Percentiles rank a stretch among this genome's conserved stretches.
These are phyloP conservation scores for Naganishia albida DNA, from an alignment of 1,284 basidiomycete species.

Conservation along the genomic window DNA sequence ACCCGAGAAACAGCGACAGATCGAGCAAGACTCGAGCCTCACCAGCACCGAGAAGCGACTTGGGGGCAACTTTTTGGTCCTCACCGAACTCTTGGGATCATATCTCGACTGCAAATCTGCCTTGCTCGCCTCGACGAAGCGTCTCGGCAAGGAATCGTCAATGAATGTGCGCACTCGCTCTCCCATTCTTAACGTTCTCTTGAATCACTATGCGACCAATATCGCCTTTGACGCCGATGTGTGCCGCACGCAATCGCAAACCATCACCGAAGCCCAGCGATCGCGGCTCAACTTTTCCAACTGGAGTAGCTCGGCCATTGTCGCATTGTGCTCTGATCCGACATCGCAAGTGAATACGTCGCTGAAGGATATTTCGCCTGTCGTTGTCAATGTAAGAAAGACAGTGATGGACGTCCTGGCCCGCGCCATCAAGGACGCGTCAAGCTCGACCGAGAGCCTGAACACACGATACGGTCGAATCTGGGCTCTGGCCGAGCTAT, in stretches of 20 bases:
- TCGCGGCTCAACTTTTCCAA: slow-evolving; percentile 60
- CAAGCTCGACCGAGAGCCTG: slow-evolving; percentile 61
- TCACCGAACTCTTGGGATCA: slow-evolving; percentile 86
- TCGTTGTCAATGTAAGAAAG: slow-evolving; percentile 82
- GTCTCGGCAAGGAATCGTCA: slow-evolving; percentile 32
- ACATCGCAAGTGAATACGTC: slow-evolving; percentile 53
- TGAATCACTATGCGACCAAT: slow-evolving; percentile 54
- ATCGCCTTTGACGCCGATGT: slow-evolving; percentile 33
- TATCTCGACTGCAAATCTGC: slow-evolving; percentile 87
- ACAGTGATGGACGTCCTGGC: slow-evolving; percentile 85
- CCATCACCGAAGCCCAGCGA: slow-evolving; percentile 30
- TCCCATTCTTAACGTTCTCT: slow-evolving; percentile 24
- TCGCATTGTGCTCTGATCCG: slow-evolving; percentile 86
- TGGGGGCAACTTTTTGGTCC: slow-evolving; percentile 70
- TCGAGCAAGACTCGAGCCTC: slow-evolving; percentile 11
- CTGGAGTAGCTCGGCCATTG: slow-evolving; percentile 89
- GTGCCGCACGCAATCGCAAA: slow-evolving; percentile 16
- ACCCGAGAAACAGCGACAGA: slow-evolving; percentile 17
- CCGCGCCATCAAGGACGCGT: slow-evolving; percentile 80
- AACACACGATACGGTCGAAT: slow-evolving; percentile 85
- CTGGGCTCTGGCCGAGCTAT: slow-evolving; percentile 82
- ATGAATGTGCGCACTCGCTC: slow-evolving; percentile 33
- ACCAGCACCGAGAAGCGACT: slow-evolving; percentile 30
- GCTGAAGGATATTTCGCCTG: slow-evolving; percentile 71
- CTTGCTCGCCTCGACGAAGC: slow-evolving; percentile 26